Conservation (phyloP, 2,329 filamentous ascomycete genomes). For the Huntiella bhutanensis region DNA sequence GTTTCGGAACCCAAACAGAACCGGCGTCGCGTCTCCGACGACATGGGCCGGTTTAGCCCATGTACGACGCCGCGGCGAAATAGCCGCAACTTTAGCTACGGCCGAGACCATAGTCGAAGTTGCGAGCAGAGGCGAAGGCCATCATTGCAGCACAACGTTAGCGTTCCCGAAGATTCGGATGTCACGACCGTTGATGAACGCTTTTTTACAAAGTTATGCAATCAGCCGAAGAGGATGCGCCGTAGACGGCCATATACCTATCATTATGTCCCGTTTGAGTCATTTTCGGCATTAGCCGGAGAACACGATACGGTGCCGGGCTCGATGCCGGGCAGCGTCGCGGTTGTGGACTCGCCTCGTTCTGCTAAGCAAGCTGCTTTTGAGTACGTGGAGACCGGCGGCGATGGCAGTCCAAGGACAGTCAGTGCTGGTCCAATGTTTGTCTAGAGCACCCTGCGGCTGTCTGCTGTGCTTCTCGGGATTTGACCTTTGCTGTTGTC, state of each 20-base stretch:
- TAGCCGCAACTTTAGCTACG: too few species aligned
- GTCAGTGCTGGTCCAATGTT: background rate
- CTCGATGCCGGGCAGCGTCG: background rate
- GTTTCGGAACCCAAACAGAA: background rate
- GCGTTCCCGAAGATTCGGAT: background rate
- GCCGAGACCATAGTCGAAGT: too few species aligned
- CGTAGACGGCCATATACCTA: constrained; percentile 1
- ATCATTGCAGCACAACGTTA: background rate
- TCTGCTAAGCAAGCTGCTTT: constrained; percentile 9
- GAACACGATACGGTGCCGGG: too few species aligned
- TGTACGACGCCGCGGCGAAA: too few species aligned
- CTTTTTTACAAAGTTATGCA: constrained; percentile 1
- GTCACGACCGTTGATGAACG: background rate
- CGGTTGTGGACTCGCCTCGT: constrained; percentile 4
- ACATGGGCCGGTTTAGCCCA: too few species aligned
- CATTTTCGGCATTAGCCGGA: too few species aligned
- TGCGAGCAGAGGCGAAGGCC: too few species aligned
- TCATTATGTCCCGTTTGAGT: too few species aligned
- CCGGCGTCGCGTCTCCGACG: too few species aligned
- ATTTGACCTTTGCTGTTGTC: background rate
- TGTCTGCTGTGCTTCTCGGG: background rate
- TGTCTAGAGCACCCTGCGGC: background rate
- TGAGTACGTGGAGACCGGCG: constrained; percentile 6
- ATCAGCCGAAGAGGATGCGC: constrained; percentile 2
- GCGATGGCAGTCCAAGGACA: background rate